Percentiles rank a stretch among this genome's conserved stretches.
Evolutionary conservation across 2,329 filamentous ascomycete species (phyloP).

Genomic region (Nectriaceae sp.): DNA sequence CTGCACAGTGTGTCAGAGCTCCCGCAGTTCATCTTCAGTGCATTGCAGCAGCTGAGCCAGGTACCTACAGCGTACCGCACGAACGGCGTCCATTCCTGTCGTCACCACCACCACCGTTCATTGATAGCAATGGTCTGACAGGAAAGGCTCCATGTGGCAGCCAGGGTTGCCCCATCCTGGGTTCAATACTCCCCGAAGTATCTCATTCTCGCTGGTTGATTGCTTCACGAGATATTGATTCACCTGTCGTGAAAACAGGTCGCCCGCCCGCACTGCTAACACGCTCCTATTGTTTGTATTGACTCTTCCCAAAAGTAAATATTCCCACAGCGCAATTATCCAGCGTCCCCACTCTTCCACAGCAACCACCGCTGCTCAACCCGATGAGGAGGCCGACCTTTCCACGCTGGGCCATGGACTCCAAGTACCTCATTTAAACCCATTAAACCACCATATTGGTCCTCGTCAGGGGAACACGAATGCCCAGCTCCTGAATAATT

Average conservation of each 20-base stretch:
- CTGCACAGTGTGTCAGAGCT: no score
- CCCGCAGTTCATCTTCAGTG: no score
- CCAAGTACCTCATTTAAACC: slow-evolving; percentile 12
- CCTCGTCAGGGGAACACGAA: no score
- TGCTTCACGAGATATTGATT: slow-evolving; percentile 10
- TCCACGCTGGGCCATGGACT: slow-evolving; percentile 24
- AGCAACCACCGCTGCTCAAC: slow-evolving; percentile 22
- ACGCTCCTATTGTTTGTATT: slow-evolving; percentile 27
- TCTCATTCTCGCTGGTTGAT: not conserved
- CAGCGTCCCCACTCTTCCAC: slow-evolving; percentile 26
- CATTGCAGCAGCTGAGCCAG: not conserved
- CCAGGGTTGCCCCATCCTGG: not conserved
- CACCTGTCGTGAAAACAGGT: no score
- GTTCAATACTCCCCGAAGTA: not conserved
- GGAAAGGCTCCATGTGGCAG: not conserved
- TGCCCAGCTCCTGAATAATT: no score
- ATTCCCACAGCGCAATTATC: slow-evolving; percentile 20
- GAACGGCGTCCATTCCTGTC: no score
- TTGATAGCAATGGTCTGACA: not conserved
- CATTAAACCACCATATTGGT: slow-evolving; percentile 15
- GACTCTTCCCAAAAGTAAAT: slow-evolving; percentile 22
- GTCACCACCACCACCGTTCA: not conserved
- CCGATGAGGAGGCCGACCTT: slow-evolving; percentile 20
- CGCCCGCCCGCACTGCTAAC: slow-evolving; percentile 8
- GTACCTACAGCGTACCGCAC: no score